Conservation (phyloP, 495 filamentous ascomycete genomes). For the Podospora conica region DNA sequence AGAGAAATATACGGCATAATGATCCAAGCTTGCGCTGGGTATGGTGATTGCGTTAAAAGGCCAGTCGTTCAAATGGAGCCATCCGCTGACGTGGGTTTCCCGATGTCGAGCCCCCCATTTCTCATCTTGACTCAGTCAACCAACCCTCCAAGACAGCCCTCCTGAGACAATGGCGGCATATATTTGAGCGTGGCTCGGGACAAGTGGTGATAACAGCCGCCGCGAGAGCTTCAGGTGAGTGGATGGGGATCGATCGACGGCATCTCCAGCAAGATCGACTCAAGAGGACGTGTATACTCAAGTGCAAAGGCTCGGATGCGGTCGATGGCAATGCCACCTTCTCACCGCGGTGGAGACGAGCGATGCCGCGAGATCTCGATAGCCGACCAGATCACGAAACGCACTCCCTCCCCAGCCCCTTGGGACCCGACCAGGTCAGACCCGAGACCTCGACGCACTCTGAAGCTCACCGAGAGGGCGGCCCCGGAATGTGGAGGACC, state of each 20-base stretch:
- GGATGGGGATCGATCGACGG: background rate
- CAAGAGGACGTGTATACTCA: background rate
- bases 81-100: background rate
- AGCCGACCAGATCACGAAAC: background rate
- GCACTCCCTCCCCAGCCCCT: background rate
- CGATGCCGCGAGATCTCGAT: background rate
- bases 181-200: background rate
- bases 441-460: background rate
- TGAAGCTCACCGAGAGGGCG: background rate
- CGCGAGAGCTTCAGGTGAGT: background rate
- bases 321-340: background rate
- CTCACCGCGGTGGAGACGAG: background rate
- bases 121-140: background rate
- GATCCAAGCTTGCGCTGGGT: background rate
- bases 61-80: background rate
- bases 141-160: background rate
- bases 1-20: constrained; percentile 1
- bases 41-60: background rate
- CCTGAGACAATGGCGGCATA: background rate
- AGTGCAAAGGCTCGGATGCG: background rate
- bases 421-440: background rate
- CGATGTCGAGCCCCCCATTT: background rate
- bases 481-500: background rate
- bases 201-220: background rate
- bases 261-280: background rate